phyloP scores from a whole-genome alignment of 108 stramenopile species.

The Cyclostephanos invisitatus region DNA sequence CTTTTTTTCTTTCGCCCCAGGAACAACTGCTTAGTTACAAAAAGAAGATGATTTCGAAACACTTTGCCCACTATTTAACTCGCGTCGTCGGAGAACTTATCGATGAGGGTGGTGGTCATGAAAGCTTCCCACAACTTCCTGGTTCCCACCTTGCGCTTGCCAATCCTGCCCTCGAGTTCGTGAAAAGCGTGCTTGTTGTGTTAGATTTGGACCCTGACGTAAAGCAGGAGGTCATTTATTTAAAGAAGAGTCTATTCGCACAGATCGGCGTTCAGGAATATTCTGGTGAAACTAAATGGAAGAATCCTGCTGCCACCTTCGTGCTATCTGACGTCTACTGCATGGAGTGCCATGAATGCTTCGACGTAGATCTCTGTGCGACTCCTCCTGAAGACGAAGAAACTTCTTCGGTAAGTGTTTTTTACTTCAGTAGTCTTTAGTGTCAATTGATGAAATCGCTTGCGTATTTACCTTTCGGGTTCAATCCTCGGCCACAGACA shows the following conservation, averaged over 20 bases:
- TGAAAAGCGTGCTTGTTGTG: conserved; percentile 86
- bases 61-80: conserved; percentile 76
- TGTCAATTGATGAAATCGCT: background rate
- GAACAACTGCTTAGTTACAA: conserved; percentile 71
- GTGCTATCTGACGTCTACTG: conserved; percentile 95
- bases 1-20: conserved; percentile 41
- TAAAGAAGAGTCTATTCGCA: conserved; percentile 88
- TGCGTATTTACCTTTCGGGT: background rate
- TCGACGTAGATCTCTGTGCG: conserved; percentile 92
- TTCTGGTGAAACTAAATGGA: conserved; percentile 79
- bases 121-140: conserved; percentile 60
- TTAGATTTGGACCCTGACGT: conserved; percentile 87
- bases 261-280: conserved; percentile 96
- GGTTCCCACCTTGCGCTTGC: conserved; percentile 62
- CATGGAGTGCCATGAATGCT: conserved; percentile 87
- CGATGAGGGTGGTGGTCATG: conserved; percentile 59
- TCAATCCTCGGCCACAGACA: background rate
- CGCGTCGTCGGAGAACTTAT: conserved; percentile 80
- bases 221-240: conserved; percentile 73
- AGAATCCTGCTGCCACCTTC: conserved; percentile 87
- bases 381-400: conserved; percentile 66
- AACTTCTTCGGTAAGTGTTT: conserved; percentile 28
- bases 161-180: conserved; percentile 93
- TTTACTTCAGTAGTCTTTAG: background rate
- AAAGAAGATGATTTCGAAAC: conserved; percentile 79